phyloP scores from a whole-genome alignment of 352 stramenopile genomes.

The Phytophthora hibernalis region DNA sequence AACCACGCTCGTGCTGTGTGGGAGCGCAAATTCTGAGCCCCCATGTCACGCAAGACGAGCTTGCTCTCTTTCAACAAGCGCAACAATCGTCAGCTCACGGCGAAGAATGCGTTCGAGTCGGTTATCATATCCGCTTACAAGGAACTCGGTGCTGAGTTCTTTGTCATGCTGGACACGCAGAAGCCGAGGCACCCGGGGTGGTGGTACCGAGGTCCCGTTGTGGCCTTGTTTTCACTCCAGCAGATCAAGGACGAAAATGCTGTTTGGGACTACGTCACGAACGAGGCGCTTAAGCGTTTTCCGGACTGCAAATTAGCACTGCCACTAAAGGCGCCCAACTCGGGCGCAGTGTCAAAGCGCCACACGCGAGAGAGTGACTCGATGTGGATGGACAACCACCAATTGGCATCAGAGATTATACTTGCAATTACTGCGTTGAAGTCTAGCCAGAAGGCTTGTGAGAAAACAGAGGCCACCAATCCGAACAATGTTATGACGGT shows the following conservation, averaged over 20 bases:
- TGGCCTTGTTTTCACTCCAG: conserved; percentile 43
- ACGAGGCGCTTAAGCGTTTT: conserved; percentile 43
- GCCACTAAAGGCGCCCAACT: conserved; percentile 46
- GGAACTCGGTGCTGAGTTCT: conserved; percentile 47
- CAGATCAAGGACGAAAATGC: conserved; percentile 36
- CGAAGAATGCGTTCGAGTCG: conserved; percentile 42
- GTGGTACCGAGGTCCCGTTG: conserved; percentile 55
- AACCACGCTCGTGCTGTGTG: conserved; percentile 46
- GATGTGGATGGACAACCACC: conserved; percentile 40
- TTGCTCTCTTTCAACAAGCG: conserved; percentile 22
- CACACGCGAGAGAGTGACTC: conserved; percentile 29
- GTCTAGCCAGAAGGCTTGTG: background rate
- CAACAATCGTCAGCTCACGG: conserved; percentile 44
- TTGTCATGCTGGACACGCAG: conserved; percentile 51
- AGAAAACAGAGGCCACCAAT: background rate
- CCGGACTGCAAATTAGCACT: conserved; percentile 52
- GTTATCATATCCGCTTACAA: conserved; percentile 43
- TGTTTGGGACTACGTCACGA: conserved; percentile 47
- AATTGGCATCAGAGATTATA: conserved; percentile 15
- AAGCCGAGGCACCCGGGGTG: conserved; percentile 49
- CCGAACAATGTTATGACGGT: too few relatives aligned
- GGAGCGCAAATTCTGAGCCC: conserved; percentile 66
- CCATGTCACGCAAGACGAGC: conserved; percentile 27
- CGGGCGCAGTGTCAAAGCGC: conserved; percentile 24
- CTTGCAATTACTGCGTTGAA: conserved; percentile 27